phyloP scores from a whole-genome alignment of 1,284 basidiomycete genomes.

The Volvariella volvacea region DNA sequence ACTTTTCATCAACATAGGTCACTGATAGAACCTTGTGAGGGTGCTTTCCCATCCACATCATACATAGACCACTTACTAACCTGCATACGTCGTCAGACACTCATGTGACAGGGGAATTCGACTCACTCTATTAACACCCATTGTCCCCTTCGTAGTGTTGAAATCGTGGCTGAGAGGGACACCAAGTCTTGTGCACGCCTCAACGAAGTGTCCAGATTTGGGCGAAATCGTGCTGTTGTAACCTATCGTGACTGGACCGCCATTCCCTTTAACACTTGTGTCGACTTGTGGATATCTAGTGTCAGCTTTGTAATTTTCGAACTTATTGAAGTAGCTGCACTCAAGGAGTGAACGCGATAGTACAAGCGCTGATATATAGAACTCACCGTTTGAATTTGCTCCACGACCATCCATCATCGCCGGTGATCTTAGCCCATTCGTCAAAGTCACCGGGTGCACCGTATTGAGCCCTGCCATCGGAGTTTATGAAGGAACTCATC shows the following conservation, averaged over 20 bases:
- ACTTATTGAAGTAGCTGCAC: slow-evolving; percentile 57
- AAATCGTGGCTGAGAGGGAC: slow-evolving; percentile 45
- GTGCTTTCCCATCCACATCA: background rate
- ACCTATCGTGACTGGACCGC: slow-evolving; percentile 47
- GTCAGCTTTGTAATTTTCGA: slow-evolving; percentile 50
- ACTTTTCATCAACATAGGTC: slow-evolving; percentile 52
- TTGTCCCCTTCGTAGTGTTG: slow-evolving; percentile 41
- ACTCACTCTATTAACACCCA: slow-evolving; percentile 46
- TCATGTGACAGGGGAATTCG: background rate
- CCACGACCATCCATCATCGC: slow-evolving; percentile 61
- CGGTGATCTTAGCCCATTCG: slow-evolving; percentile 54
- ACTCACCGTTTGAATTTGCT: slow-evolving; percentile 41
- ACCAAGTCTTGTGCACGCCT: slow-evolving; percentile 39
- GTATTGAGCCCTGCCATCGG: slow-evolving; percentile 64
- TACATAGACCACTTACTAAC: slow-evolving; percentile 14
- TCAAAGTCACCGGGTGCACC: slow-evolving; percentile 66
- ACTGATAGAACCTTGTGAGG: slow-evolving; percentile 28
- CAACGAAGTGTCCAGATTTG: slow-evolving; percentile 36
- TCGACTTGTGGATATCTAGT: slow-evolving; percentile 42
- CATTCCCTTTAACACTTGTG: slow-evolving; percentile 33
- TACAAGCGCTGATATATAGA: no score
- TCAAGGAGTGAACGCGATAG: no score
- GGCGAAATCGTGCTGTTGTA: slow-evolving; percentile 32
- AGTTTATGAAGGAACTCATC: no score
- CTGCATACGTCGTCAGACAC: no score